phyloP scores from a whole-genome alignment of 345 rosid species.

The Triadica sebifera region DNA sequence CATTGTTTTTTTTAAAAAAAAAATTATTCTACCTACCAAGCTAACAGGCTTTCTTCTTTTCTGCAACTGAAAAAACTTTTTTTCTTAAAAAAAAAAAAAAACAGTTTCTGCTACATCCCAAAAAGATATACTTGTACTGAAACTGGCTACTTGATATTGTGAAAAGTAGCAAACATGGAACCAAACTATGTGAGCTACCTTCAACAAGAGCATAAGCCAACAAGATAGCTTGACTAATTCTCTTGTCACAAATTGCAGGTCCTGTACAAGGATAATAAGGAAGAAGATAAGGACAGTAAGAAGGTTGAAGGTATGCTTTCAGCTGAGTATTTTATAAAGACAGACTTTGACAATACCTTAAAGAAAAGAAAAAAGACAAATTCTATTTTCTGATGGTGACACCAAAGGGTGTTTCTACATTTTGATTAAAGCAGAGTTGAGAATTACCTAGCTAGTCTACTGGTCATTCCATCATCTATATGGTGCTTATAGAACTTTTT shows the following conservation, averaged over 20 bases:
- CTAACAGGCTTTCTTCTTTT: background rate
- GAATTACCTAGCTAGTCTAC: background rate
- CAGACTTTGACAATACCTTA: background rate
- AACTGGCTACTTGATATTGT: conserved; percentile 7
- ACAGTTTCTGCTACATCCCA: background rate
- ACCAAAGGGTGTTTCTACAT: background rate
- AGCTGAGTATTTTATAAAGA: background rate
- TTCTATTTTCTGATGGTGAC: background rate
- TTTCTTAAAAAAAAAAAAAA: background rate
- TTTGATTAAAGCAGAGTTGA: background rate
- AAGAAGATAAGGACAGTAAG: conserved; percentile 36
- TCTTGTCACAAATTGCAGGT: conserved; percentile 43
- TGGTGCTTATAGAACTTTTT: background rate
- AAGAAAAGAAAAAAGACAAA: background rate
- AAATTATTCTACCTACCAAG: background rate
- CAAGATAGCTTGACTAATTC: conserved; percentile 16
- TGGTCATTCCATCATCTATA: background rate
- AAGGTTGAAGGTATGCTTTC: conserved; percentile 44
- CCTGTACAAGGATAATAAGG: conserved; percentile 39
- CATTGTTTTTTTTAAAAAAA: conserved; percentile 1
- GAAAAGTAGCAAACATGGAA: conserved; percentile 1
- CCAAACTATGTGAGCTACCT: background rate
- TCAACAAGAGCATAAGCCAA: conserved; percentile 9
- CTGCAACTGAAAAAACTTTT: background rate
- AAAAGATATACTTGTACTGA: background rate